Evolutionary conservation across 116 monocot genomes (phyloP).

Genomic region (Trichopus zeylanicus): DNA sequence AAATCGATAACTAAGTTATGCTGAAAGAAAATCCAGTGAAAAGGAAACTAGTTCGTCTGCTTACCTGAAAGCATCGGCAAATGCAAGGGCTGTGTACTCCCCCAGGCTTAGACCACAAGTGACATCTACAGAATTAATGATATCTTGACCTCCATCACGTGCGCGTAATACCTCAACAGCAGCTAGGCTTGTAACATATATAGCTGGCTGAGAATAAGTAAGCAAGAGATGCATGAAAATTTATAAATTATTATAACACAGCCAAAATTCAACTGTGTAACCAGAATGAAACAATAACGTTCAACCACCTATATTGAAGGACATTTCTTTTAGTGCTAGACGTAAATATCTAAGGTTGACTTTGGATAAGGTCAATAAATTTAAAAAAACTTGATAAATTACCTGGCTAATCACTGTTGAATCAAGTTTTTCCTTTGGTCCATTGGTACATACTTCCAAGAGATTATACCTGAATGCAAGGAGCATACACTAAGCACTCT

Average conservation of each 20-base stretch:
- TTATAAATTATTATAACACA: too few species aligned
- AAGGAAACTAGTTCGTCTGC: not conserved
- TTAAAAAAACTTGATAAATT: too few species aligned
- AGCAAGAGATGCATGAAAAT: not conserved
- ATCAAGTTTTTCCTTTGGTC: constrained; percentile 95
- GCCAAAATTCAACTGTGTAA: too few species aligned
- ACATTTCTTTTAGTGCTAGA: too few species aligned
- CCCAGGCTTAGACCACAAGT: constrained; percentile 97
- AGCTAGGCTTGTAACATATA: constrained; percentile 93
- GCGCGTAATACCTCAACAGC: constrained; percentile 81
- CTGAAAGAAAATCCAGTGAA: not conserved
- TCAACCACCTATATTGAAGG: too few species aligned
- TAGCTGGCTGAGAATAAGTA: constrained; percentile 63
- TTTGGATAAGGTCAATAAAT: too few species aligned
- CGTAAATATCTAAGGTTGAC: too few species aligned
- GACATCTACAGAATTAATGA: constrained; percentile 89
- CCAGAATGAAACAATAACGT: too few species aligned
- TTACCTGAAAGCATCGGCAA: constrained; percentile 96
- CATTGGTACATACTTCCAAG: constrained; percentile 80
- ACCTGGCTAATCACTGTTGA: constrained; percentile 99
- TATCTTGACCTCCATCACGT: constrained; percentile 73
- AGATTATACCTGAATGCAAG: constrained; percentile 78
- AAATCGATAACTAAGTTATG: too few species aligned
- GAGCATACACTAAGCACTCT: too few species aligned
- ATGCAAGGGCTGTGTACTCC: constrained; percentile 97